Conservation (phyloP, 768 basidiomycete species). For the Podaxis sp. region DNA sequence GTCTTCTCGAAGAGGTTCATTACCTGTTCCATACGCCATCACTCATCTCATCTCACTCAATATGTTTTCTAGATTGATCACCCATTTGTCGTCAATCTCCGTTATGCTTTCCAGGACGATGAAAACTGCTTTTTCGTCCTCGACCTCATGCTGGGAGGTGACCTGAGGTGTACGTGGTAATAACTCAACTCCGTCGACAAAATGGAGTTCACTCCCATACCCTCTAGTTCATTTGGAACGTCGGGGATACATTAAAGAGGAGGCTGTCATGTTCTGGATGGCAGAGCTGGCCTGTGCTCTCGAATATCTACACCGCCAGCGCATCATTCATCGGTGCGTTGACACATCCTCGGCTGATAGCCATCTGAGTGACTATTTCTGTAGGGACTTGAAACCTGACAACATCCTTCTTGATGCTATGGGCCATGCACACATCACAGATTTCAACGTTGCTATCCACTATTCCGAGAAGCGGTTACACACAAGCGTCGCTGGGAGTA, state of each 20-base stretch:
- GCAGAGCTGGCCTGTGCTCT: conserved; percentile 85
- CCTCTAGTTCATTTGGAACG: conserved; percentile 81
- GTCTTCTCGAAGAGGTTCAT: conserved; percentile 86
- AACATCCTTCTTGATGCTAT: conserved; percentile 92
- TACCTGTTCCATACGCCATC: conserved; percentile 3
- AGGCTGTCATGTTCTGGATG: conserved; percentile 81
- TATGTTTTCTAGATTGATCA: conserved; percentile 67
- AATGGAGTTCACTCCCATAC: conserved; percentile 6
- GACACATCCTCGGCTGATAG: conserved; percentile 9
- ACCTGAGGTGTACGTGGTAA: conserved; percentile 77
- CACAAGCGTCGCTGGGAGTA: conserved; percentile 93
- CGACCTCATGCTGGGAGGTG: conserved; percentile 95
- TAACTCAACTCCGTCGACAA: conserved; percentile 4
- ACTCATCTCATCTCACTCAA: conserved; percentile 10
- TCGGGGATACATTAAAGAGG: conserved; percentile 62
- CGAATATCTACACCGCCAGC: conserved; percentile 86
- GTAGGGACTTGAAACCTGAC: conserved; percentile 94
- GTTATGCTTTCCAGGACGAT: conserved; percentile 97
- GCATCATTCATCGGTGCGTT: conserved; percentile 91
- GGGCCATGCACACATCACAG: conserved; percentile 96
- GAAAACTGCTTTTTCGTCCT: conserved; percentile 97
- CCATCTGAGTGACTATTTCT: conserved; percentile 2
- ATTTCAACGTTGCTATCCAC: conserved; percentile 99
- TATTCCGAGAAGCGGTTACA: conserved; percentile 88
- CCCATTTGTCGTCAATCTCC: conserved; percentile 85